Percentiles rank a stretch among this genome's conserved stretches.
Evolutionary conservation across 148 eudicot genomes (phyloP).

Genomic region (Heliamphora exappendiculata): DNA sequence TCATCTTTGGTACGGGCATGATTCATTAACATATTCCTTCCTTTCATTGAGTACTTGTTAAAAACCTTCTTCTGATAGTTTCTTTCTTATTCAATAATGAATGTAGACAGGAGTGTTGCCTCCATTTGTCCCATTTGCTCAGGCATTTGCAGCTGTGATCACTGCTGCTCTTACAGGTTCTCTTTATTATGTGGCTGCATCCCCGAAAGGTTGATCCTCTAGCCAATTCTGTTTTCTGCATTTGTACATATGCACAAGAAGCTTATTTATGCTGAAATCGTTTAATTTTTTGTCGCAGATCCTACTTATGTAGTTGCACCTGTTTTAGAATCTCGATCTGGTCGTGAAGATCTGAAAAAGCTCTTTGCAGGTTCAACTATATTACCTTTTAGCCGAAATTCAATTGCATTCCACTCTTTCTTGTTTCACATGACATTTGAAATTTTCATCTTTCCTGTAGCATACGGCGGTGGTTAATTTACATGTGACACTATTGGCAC

Average conservation of each 20-base stretch:
- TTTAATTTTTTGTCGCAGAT: slow-evolving; percentile 41
- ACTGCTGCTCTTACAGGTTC: slow-evolving; percentile 96
- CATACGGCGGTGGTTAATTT: no score
- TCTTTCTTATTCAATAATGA: neutral
- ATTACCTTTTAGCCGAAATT: slow-evolving; percentile 3
- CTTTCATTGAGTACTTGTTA: neutral
- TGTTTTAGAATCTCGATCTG: slow-evolving; percentile 64
- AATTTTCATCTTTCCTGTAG: neutral
- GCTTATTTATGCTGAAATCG: neutral
- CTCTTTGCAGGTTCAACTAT: slow-evolving; percentile 68
- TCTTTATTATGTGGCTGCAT: slow-evolving; percentile 86
- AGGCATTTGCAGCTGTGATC: slow-evolving; percentile 94
- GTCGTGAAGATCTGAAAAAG: slow-evolving; percentile 72
- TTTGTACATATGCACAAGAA: neutral
- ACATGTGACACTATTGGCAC: no score
- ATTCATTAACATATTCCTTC: neutral
- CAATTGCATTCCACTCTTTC: neutral
- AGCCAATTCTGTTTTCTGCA: neutral
- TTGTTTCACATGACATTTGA: neutral
- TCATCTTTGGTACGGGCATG: slow-evolving; percentile 61
- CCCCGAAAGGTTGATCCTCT: slow-evolving; percentile 67
- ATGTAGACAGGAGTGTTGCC: slow-evolving; percentile 83
- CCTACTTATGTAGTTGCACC: slow-evolving; percentile 95
- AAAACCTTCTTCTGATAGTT: slow-evolving; percentile 6
- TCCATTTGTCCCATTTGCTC: slow-evolving; percentile 95